Base-by-base conservation (phyloP, 176 grass and related monocot genomes). In the Zoysia japonica region DNA sequence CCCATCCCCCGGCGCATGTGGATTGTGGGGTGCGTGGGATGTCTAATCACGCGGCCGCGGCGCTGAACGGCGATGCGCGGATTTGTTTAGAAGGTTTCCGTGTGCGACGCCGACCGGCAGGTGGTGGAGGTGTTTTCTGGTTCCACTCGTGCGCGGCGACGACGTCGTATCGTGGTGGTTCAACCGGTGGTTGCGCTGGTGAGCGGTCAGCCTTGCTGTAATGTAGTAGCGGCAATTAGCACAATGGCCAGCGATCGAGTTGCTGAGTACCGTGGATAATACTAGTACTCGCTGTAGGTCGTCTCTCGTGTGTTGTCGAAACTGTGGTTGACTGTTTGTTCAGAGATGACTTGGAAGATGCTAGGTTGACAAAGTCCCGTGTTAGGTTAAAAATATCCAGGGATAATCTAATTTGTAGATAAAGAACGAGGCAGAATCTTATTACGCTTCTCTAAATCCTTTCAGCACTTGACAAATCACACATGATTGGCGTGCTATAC, bases 71-170 rank as follows among this genome's bases (percentile, higher is more conserved):
- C 71, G 71, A 73, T 56, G 36, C 7, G 9, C 9, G 66, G 15
- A 49, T 43, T 55, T 56, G 42, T 37, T 70, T 49, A 65, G 9
- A 10, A 11, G 4, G 0, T 14, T 13, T 39, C 11, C 36, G 11
- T 13, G 35, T 15, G 78, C 68, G 10, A 50, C 79, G 63, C 57
- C 47, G 80, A 65, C 80, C 38, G 80, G 15, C 47, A 39, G 79
- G 59, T 73, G 80, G 17, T 4, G 5, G 59, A 4, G 11, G 0
- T 51, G 54, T 28, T 36, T 19, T 47, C 1, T 11, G 17, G 5
- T 16, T 4, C 68, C 59, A 1, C 57, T 73, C 38, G 69, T 82
- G 69, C 80, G 12, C 38, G 47, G 59, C 46, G 17, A 11, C 55
- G 11, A n/a, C 9, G 20, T 57, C 59, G 20, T 36, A 9, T 11